Percentiles rank a stretch among this genome's conserved stretches.
These are phyloP conservation scores for Septoria petroselini DNA, from an alignment of 2,329 filamentous ascomycete genomes.

Conservation along the genomic window DNA sequence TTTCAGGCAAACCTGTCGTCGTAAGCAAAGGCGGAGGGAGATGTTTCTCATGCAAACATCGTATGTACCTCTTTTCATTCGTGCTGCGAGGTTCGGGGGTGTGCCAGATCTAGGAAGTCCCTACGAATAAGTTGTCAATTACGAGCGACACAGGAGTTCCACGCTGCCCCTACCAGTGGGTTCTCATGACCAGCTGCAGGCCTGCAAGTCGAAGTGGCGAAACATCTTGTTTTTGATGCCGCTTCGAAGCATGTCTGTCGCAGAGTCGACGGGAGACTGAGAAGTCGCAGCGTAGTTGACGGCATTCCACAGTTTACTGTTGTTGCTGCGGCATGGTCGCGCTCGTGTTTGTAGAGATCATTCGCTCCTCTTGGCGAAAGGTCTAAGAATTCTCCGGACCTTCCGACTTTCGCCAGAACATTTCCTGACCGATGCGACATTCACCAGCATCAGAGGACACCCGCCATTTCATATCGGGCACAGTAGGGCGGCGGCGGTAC, in stretches of 20 bases:
- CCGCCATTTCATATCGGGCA: no score
- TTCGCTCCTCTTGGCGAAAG: no score
- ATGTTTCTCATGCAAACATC: no score
- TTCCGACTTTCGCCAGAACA: no score
- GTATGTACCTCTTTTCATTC: conserved; percentile 71
- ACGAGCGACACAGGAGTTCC: neutral
- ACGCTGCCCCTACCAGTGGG: conserved; percentile 61
- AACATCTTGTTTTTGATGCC: conserved; percentile 32
- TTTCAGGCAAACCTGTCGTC: conserved; percentile 64
- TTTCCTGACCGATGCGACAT: no score
- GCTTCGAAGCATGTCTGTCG: conserved; percentile 10
- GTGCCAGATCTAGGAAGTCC: conserved; percentile 74
- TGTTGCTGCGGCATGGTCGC: no score
- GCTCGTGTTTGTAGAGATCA: no score
- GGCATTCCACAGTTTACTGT: no score
- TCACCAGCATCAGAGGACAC: no score
- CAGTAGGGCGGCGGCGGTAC: no score
- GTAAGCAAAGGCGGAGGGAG: neutral
- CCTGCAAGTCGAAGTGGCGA: conserved; percentile 53
- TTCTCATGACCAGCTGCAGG: conserved; percentile 70
- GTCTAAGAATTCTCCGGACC: no score
- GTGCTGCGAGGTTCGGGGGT: conserved; percentile 61
- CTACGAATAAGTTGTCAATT: conserved; percentile 46
- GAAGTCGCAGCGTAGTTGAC: conserved; percentile 5
- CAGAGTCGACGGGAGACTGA: conserved; percentile 14